phyloP scores from a whole-genome alignment of 345 rosid species.

The Dimocarpus longan region DNA sequence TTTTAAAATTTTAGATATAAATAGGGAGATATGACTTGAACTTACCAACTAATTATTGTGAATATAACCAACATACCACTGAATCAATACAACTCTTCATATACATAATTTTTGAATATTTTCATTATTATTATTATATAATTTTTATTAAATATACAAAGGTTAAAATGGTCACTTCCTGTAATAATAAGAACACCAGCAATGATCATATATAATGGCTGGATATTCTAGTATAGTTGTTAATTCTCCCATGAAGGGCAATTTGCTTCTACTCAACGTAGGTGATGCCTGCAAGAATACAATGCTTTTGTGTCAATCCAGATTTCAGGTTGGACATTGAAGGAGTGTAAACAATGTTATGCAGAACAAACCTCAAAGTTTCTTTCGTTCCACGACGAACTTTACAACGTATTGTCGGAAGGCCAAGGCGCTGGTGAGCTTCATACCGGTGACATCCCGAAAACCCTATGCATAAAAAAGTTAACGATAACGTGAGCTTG shows the following conservation, averaged over 20 bases:
- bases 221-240: constrained; percentile 7
- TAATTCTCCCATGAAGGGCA: background rate
- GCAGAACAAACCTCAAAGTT: constrained; percentile 58
- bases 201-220: background rate
- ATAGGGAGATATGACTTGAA: no score
- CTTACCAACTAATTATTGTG: no score
- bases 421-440: constrained; percentile 86
- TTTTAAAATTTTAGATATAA: no score
- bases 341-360: background rate
- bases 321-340: background rate
- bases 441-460: constrained; percentile 93
- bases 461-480: constrained; percentile 52
- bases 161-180: background rate
- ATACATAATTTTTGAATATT: no score
- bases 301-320: background rate
- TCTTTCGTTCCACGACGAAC: constrained; percentile 86
- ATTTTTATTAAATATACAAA: background rate
- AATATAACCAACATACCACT: no score
- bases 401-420: constrained; percentile 88
- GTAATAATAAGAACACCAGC: background rate
- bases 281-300: constrained; percentile 74
- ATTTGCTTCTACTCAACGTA: constrained; percentile 46
- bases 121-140: no score
- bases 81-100: no score
- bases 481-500: background rate